Evolutionary conservation across 83 land plant genomes (phyloP), one percentile per base, ranked within the genome.

Genomic region (Diphasiastrum complanatum): DNA sequence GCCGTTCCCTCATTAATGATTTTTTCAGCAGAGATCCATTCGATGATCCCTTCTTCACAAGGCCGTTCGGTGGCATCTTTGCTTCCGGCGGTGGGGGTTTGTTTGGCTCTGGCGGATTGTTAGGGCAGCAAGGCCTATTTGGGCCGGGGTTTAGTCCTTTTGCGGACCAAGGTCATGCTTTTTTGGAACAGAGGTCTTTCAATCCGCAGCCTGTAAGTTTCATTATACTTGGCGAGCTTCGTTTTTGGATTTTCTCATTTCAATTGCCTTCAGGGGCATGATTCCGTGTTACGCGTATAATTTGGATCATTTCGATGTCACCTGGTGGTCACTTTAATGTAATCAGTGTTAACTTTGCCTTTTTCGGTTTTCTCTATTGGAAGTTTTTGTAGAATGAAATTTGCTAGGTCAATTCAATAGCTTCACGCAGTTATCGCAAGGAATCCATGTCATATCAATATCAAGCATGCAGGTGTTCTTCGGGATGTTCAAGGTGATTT

Each of bases 31-130:
- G 75, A 34, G 82, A 83, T 64, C 82, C 91, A 0, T 86, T 86
- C 65, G 83, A 81, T 53, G 83, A 83, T 49, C 87, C 85, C 0
- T 86, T 86, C 52, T 86, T 83, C 56, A 71, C 77, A 47, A 66
- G 66, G 33, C 91, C 91, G 16, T 83, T 86, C 54, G 85, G 87
- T 2, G 75, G 80, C 68, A 60, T 78, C 57, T 71, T 76, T 33
- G 79, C 79, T n/a, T 66, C 51, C 51, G 33, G 49, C 68, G 71
- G 83, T 55, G 78, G 68, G 54, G 76, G 1, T 59, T 61, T 70
- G 61, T 70, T 73, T 14, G 75, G 70, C 31, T 32, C 74, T 2
- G 34, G 45, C 33, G 63, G 46, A 31, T 48, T 60, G 23, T 31
- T 34, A 2, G 41, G 75, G 29, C 1, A 41, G 45, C 41, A 20